These are phyloP conservation scores for Aureobasidium vineae DNA, from an alignment of 2,329 filamentous ascomycete genomes.

Conservation along the genomic window DNA sequence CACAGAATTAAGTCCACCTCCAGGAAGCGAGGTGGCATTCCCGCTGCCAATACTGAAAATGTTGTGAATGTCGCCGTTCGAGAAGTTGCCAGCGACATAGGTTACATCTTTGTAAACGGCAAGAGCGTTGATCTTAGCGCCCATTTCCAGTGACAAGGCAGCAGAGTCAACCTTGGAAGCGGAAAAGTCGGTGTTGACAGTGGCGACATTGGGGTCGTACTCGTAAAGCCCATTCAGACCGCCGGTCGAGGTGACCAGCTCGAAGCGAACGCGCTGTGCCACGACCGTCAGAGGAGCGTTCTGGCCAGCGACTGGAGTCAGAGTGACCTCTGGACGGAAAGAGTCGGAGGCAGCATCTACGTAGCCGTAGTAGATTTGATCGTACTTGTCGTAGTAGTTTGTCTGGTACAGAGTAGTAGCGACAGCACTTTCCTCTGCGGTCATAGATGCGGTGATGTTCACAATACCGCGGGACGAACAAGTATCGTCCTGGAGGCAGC, in stretches of 20 bases:
- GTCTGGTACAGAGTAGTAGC: slow-evolving; percentile 75
- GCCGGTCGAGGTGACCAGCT: slow-evolving; percentile 68
- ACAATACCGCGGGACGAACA: slow-evolving; percentile 76
- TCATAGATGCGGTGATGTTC: slow-evolving; percentile 72
- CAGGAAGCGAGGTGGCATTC: slow-evolving; percentile 61
- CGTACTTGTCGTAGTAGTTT: slow-evolving; percentile 96
- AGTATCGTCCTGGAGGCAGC: slow-evolving; percentile 75
- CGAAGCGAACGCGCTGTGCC: slow-evolving; percentile 84
- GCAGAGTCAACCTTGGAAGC: slow-evolving; percentile 74
- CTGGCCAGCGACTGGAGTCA: slow-evolving; percentile 68
- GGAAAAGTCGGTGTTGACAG: slow-evolving; percentile 63
- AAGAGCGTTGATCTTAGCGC: slow-evolving; percentile 70
- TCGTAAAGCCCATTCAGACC: slow-evolving; percentile 90
- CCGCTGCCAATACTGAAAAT: slow-evolving; percentile 70
- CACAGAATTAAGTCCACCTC: slow-evolving; percentile 74
- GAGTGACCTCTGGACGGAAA: slow-evolving; percentile 78
- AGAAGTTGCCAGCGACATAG: slow-evolving; percentile 84
- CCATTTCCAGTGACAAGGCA: slow-evolving; percentile 64
- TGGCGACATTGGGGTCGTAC: slow-evolving; percentile 66
- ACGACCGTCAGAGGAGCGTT: slow-evolving; percentile 70
- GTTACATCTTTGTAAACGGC: slow-evolving; percentile 61
- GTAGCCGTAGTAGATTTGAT: slow-evolving; percentile 81
- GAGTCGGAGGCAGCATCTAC: slow-evolving; percentile 70
- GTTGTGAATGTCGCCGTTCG: slow-evolving; percentile 65
- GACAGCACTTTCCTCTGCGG: slow-evolving; percentile 49